Conservation (phyloP, 139 green algal species). For the Dunaliella sp. region DNA sequence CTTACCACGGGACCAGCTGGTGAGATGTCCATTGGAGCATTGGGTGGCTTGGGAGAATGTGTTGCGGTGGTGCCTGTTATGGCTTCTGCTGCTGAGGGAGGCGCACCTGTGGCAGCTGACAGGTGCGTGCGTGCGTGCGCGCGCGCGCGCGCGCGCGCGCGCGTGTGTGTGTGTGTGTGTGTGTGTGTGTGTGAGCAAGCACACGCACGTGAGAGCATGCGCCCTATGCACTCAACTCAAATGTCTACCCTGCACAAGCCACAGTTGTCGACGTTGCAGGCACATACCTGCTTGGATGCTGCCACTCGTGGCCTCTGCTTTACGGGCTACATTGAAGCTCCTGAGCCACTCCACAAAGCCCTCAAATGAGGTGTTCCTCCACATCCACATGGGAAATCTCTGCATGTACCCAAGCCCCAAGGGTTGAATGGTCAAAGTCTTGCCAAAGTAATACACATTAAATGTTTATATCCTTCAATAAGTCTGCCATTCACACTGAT, state of each 20-base stretch:
- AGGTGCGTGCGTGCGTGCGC: not conserved
- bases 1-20: not conserved
- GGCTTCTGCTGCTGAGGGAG: not conserved
- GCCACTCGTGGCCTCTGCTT: not conserved
- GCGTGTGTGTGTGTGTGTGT: not conserved
- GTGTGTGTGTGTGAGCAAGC: too few relatives aligned
- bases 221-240: too few relatives aligned
- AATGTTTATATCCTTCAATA: too few relatives aligned
- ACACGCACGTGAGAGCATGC: too few relatives aligned
- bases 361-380: constrained; percentile 52
- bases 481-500: too few relatives aligned
- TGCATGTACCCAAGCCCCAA: constrained; percentile 17
- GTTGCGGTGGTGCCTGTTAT: not conserved
- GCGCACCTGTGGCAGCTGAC: not conserved
- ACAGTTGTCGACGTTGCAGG: too few relatives aligned
- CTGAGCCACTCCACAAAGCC: constrained; percentile 49
- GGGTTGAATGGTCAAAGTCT: too few relatives aligned
- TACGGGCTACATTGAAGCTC: constrained; percentile 32
- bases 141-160: too few relatives aligned
- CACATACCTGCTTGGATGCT: not conserved
- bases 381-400: constrained; percentile 65
- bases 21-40: not conserved
- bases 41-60: not conserved
- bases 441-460: too few relatives aligned
- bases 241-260: too few relatives aligned